Base-by-base conservation (phyloP, 306 rosid genomes). In the Fragaria vesca region DNA sequence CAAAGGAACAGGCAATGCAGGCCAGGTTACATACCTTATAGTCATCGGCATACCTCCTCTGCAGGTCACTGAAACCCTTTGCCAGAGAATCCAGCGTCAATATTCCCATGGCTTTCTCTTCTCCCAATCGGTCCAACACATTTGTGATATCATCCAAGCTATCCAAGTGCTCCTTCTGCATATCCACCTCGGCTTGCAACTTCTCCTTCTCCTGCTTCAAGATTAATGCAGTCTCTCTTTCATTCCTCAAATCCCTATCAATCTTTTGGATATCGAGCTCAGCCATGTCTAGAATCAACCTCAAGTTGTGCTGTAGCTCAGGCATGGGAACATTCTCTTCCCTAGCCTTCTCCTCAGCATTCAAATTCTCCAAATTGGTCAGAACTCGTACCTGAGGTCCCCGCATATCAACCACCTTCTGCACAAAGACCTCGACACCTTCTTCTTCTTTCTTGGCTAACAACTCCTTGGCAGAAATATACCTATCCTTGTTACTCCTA, bases 11-110 rank as follows among this genome's bases (percentile, higher is more conserved):
- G 61, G 97, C 97, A 87, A 93, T 89, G 82, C 90, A 85, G 32
- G 99, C 88, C 83, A 95, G 84, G 88, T 91, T 91, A 79, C 93
- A 93, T 75, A 91, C 66, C 90, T 93, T 90, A 79, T 88, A 95
- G 82, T 90, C 86, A 15, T 91, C 91, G 2, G 88, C 69, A 70
- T 71, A 93, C 74, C 86, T 84, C 69, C 83, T 81, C 77, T 50
- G 90, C 85, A 91, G 68, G 58, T 91, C 96, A 68, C 73, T 45
- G 55, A 95, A 95, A 76, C 80, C 58, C 79, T 85, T 85, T 32
- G 85, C 89, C 72, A 95, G 97, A 69, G 87, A 86, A 69, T 93
- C 97, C 87, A 95, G 74, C 13, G 94, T 89, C 79, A 89, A 80
- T 4, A 78, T 83, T 82, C 97, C 98, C 77, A 61, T 74, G 38